These are phyloP conservation scores for Heritiera littoralis DNA, from an alignment of 345 rosid species.

Conservation along the genomic window DNA sequence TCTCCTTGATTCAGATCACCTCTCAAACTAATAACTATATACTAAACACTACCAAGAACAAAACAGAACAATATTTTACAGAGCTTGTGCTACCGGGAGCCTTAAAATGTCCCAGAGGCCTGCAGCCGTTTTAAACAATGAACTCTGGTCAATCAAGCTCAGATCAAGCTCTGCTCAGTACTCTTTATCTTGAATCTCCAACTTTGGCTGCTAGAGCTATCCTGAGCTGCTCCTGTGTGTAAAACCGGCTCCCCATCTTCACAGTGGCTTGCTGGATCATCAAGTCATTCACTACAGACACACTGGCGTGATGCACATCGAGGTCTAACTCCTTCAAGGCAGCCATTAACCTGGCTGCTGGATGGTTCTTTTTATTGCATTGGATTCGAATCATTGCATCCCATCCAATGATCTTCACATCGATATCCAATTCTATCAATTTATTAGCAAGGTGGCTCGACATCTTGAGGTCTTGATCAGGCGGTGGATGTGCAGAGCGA, in stretches of 20 bases:
- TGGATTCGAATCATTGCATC: constrained; percentile 89
- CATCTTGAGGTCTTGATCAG: constrained; percentile 40
- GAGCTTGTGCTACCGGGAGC: constrained; percentile 37
- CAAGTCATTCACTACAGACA: constrained; percentile 79
- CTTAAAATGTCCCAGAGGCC: constrained; percentile 47
- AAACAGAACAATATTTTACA: constrained; percentile 38
- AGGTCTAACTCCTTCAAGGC: constrained; percentile 85
- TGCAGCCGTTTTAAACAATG: constrained; percentile 4
- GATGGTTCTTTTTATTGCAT: constrained; percentile 77
- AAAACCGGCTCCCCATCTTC: constrained; percentile 76
- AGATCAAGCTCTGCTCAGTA: neutral
- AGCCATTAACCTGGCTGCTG: constrained; percentile 83
- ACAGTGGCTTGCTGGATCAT: constrained; percentile 99
- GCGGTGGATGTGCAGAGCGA: constrained; percentile 21
- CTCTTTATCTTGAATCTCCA: constrained; percentile 39
- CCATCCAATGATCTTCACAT: constrained; percentile 85
- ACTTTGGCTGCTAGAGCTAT: constrained; percentile 59
- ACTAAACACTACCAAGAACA: constrained; percentile 29
- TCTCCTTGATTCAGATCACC: constrained; percentile 15
- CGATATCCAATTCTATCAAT: constrained; percentile 66
- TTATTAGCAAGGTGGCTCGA: constrained; percentile 37
- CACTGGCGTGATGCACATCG: constrained; percentile 87
- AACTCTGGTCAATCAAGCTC: constrained; percentile 18
- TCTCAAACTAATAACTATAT: constrained; percentile 24
- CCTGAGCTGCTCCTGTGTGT: constrained; percentile 83